These are phyloP conservation scores for Rhodosporidiobolus sp. DNA, from an alignment of 768 basidiomycete genomes.

Conservation along the genomic window DNA sequence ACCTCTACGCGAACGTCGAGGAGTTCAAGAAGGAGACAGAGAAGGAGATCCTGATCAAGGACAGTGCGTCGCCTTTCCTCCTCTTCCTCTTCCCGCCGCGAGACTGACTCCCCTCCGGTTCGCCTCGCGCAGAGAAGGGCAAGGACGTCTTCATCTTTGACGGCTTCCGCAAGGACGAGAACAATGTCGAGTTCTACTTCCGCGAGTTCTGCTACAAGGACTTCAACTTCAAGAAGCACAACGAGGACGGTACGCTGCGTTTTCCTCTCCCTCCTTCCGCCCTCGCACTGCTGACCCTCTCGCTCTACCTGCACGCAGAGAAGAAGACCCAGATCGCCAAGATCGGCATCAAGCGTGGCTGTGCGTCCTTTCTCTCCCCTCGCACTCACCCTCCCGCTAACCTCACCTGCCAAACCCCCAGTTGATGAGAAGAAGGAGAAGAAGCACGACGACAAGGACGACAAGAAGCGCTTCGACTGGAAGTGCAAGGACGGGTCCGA, in stretches of 20 bases:
- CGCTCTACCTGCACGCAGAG: background rate
- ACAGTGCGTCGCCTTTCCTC: background rate
- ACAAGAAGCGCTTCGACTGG: too few species aligned
- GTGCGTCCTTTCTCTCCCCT: too few species aligned
- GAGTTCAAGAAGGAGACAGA: background rate
- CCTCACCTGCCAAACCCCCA: too few species aligned
- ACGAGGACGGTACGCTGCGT: slow-evolving; percentile 2
- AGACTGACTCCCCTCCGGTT: background rate
- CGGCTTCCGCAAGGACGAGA: background rate
- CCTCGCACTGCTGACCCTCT: background rate
- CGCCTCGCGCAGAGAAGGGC: background rate
- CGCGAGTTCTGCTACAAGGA: slow-evolving; percentile 22
- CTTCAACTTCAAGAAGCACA: background rate
- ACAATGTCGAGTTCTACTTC: slow-evolving; percentile 9
- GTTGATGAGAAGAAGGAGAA: too few species aligned
- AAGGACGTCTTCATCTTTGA: slow-evolving; percentile 9
- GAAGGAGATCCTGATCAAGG: slow-evolving; percentile 1
- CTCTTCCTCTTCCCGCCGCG: background rate
- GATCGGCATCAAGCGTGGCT: background rate
- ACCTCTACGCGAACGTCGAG: slow-evolving; percentile 3
- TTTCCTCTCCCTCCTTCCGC: background rate
- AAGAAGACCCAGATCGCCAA: background rate
- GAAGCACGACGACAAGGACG: too few species aligned
- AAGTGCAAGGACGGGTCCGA: too few species aligned
- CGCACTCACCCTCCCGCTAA: too few species aligned